Conservation (phyloP, 2,329 filamentous ascomycete species). For the Aspergillus sp. region DNA sequence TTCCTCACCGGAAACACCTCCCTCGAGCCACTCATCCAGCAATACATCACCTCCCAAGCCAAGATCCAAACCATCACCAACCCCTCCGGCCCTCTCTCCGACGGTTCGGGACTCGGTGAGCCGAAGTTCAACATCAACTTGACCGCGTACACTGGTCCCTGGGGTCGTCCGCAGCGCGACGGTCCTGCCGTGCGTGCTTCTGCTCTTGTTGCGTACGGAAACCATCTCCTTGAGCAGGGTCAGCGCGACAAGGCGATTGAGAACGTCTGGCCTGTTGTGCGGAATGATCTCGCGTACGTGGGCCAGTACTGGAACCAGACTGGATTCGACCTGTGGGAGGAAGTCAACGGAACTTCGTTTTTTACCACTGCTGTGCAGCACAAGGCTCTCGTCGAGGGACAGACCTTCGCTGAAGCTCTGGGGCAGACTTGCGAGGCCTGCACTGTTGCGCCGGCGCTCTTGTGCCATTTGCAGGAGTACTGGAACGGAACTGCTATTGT, state of each 20-base stretch:
- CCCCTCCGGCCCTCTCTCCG: slow-evolving; percentile 52
- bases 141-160: slow-evolving; percentile 53
- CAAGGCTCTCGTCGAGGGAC: slow-evolving; percentile 53
- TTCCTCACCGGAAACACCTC: slow-evolving; percentile 54
- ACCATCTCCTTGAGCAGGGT: slow-evolving; percentile 61
- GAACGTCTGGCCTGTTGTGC: slow-evolving; percentile 63
- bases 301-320: slow-evolving; percentile 40
- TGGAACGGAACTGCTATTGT: slow-evolving; percentile 60
- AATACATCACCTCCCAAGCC: slow-evolving; percentile 61
- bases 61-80: slow-evolving; percentile 59
- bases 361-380: slow-evolving; percentile 66
- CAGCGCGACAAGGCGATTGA: slow-evolving; percentile 42
- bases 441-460: slow-evolving; percentile 58
- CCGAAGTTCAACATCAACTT: slow-evolving; percentile 63
- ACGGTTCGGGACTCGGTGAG: slow-evolving; percentile 54
- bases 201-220: slow-evolving; percentile 64
- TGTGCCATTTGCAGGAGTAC: slow-evolving; percentile 66
- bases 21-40: slow-evolving; percentile 55
- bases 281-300: slow-evolving; percentile 67
- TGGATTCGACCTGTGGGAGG: slow-evolving; percentile 74
- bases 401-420: slow-evolving; percentile 55
- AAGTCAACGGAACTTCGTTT: slow-evolving; percentile 67
- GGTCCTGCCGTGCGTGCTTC: slow-evolving; percentile 69
- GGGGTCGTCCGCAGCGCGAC: slow-evolving; percentile 73
- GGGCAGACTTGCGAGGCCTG: slow-evolving; percentile 55